Evolutionary conservation across 2,329 filamentous ascomycete genomes (phyloP).

Genomic region (Scedosporium apiospermum): DNA sequence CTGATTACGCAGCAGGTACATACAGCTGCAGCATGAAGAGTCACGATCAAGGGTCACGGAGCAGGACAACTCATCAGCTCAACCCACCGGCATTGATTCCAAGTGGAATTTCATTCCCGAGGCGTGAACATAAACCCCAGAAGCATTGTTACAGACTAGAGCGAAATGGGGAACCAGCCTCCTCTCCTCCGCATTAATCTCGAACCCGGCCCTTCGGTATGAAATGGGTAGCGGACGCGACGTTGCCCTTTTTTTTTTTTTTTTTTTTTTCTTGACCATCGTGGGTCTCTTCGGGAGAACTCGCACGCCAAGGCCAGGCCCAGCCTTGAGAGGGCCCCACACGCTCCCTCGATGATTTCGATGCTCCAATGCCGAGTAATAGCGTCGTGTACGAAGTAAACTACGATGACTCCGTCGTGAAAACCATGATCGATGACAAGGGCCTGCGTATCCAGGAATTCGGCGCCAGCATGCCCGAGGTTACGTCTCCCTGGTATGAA

Average conservation of each 20-base stretch:
- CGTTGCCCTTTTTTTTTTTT: no score
- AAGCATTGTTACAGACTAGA: no score
- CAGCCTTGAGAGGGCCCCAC: neutral
- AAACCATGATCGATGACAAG: neutral
- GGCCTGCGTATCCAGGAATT: neutral
- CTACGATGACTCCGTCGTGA: neutral
- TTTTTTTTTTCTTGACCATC: no score
- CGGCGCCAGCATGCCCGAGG: neutral
- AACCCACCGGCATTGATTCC: no score
- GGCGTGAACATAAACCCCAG: no score
- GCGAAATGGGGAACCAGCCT: neutral
- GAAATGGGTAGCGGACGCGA: neutral
- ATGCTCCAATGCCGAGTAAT: no score
- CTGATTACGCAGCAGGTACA: neutral
- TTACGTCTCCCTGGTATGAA: neutral
- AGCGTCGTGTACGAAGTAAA: no score
- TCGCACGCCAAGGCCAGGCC: neutral
- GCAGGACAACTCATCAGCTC: neutral
- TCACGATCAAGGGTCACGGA: constrained; percentile 1
- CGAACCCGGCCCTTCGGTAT: neutral
- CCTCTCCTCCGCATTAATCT: neutral
- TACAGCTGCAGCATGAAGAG: neutral
- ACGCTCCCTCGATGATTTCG: neutral
- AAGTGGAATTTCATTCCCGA: no score
- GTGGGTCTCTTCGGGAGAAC: neutral